Evolutionary conservation across 768 basidiomycete genomes (phyloP), one percentile per base, ranked within the genome.

Genomic region (Pulveroboletus frians): DNA sequence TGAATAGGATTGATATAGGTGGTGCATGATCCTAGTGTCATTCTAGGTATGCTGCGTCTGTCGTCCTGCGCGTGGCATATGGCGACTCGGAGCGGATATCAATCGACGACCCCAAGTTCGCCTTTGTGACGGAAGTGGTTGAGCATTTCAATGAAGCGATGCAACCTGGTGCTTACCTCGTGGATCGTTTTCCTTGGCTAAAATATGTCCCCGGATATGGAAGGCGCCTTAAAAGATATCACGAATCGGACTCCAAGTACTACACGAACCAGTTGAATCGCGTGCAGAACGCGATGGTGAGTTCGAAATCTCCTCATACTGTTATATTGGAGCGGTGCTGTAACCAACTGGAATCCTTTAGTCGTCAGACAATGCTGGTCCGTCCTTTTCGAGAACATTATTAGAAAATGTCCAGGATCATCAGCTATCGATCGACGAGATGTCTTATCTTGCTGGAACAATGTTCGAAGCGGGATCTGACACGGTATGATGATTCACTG

Each of bases 401-500:
- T 59, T 83, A 6, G 78, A 82, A 51, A 71, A 71, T 9, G 72
- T 74, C 51, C 50, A 60, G 0, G 73, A 77, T 35, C 72, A 78
- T 31, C 73, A 71, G 5, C 67, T 84, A 9, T 71, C 78, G 4
- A 67, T 74, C 37, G 69, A 76, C 43, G 80, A 85, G 48, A 74
- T 76, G 13, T 70, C 81, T 0, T 84, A 78, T 57, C 73, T 85
- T 36, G 75, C 77, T 1, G 83, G 83, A 2, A 72, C 73, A 23
- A 71, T 83, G 61, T 83, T 81, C 52, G 82, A 78, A 38, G 82
- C 81, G 9, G 81, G 82, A 4, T 75, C 75, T 0, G 83, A 81
- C 50, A 83, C 82, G 36, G 73, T 71, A 46, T 51, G 34, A 10
- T 9, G 3, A 20, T 18, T 44, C 5, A 7, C 9, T 4, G 18